Percentiles rank a stretch among this genome's conserved stretches.
phyloP scores from a whole-genome alignment of 495 filamentous ascomycete genomes.

The Aspergillus kassunensis region DNA sequence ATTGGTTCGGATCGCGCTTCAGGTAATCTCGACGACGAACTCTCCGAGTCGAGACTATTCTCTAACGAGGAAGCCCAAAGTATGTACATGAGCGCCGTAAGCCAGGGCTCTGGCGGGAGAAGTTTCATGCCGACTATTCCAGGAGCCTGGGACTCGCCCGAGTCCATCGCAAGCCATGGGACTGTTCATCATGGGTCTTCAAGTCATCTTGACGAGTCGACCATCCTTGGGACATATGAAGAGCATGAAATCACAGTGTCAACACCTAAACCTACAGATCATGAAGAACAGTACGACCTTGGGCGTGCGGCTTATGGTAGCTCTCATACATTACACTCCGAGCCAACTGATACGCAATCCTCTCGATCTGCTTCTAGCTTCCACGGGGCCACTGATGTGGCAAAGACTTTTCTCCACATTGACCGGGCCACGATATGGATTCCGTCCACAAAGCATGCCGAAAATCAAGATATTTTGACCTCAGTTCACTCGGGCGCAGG shows the following conservation, averaged over 20 bases:
- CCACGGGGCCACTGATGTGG: constrained; percentile 24
- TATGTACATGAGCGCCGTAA: constrained; percentile 86
- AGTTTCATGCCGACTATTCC: constrained; percentile 51
- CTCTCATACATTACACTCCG: constrained; percentile 11
- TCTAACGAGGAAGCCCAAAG: constrained; percentile 91
- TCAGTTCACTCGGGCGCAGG: constrained; percentile 7
- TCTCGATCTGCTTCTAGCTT: constrained; percentile 16
- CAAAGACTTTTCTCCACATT: constrained; percentile 33
- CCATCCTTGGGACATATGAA: not conserved
- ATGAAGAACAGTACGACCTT: constrained; percentile 14
- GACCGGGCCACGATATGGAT: constrained; percentile 36
- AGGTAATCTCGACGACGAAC: constrained; percentile 37
- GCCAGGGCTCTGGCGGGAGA: constrained; percentile 30
- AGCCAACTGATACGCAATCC: constrained; percentile 19
- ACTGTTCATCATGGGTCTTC: not conserved
- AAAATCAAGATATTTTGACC: constrained; percentile 5
- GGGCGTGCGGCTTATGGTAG: constrained; percentile 13
- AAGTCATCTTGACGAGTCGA: not conserved
- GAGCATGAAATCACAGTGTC: constrained; percentile 19
- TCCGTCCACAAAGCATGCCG: constrained; percentile 21
- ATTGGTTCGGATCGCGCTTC: constrained; percentile 22
- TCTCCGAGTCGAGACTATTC: constrained; percentile 73
- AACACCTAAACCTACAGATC: constrained; percentile 28
- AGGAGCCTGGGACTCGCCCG: constrained; percentile 54
- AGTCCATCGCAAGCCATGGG: constrained; percentile 11